phyloP scores from a whole-genome alignment of 1,139 yeast genomes.

The Suhomyces bribrorum region DNA sequence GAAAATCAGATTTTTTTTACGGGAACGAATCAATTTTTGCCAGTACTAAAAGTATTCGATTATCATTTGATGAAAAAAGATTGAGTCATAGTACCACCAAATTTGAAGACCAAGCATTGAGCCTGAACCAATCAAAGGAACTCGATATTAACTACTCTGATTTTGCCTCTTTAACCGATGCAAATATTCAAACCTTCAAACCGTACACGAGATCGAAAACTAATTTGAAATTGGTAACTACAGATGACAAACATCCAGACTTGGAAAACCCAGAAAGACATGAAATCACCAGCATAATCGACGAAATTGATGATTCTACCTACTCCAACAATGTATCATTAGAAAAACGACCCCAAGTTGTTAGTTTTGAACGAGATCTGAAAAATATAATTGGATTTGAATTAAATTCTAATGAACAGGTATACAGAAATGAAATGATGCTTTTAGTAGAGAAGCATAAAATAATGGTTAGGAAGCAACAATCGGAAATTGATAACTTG shows the following conservation, averaged over 20 bases:
- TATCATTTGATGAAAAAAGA: slow-evolving; percentile 20
- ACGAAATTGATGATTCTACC: background rate
- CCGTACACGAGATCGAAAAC: slow-evolving; percentile 14
- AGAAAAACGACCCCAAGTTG: too few relatives aligned
- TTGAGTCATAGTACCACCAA: slow-evolving; percentile 25
- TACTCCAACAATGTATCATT: too few relatives aligned
- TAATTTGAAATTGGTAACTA: slow-evolving; percentile 9
- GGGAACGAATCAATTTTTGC: slow-evolving; percentile 2
- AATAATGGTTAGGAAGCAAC: slow-evolving; percentile 28
- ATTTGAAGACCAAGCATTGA: slow-evolving; percentile 11
- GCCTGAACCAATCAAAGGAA: slow-evolving; percentile 1
- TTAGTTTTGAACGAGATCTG: too few relatives aligned
- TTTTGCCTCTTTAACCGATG: slow-evolving; percentile 22
- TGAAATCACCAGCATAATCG: slow-evolving; percentile 6
- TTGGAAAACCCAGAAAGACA: too few relatives aligned
- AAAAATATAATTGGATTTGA: slow-evolving; percentile 8
- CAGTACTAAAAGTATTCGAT: slow-evolving; percentile 1
- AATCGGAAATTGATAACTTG: slow-evolving; percentile 30
- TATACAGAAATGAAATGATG: slow-evolving; percentile 28
- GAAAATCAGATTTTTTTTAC: background rate
- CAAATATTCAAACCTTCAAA: slow-evolving; percentile 25
- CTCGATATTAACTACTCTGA: slow-evolving; percentile 15
- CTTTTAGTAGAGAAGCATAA: slow-evolving; percentile 29
- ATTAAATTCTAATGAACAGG: slow-evolving; percentile 9
- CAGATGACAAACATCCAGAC: slow-evolving; percentile 1